phyloP scores from a whole-genome alignment of 2,329 filamentous ascomycete genomes.

The Fusarium sp. region DNA sequence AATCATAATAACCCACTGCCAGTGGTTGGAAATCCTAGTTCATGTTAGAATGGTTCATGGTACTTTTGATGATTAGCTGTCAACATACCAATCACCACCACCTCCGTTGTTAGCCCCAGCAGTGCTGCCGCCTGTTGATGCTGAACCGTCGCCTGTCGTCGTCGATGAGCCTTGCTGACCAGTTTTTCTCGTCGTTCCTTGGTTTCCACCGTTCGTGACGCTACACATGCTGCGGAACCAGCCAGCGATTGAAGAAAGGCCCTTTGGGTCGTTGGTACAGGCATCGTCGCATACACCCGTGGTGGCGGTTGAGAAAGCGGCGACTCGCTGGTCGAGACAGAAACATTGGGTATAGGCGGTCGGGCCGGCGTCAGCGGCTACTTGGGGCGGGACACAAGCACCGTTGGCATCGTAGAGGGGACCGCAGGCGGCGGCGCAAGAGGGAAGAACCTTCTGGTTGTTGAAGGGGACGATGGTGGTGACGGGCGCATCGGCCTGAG shows the following conservation, averaged over 20 bases:
- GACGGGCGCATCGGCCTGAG: slow-evolving; percentile 32
- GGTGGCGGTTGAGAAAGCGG: slow-evolving; percentile 67
- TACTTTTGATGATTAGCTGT: not conserved
- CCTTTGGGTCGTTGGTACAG: slow-evolving; percentile 59
- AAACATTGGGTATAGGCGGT: slow-evolving; percentile 77
- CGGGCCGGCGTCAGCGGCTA: slow-evolving; percentile 60
- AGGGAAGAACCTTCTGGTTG: slow-evolving; percentile 63
- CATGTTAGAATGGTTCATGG: slow-evolving; percentile 10
- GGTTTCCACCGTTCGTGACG: slow-evolving; percentile 51
- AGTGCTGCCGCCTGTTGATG: slow-evolving; percentile 21
- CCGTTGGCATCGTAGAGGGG: slow-evolving; percentile 77
- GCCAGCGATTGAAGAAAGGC: slow-evolving; percentile 69
- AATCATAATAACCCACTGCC: slow-evolving; percentile 86
- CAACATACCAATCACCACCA: slow-evolving; percentile 63
- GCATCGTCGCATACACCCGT: slow-evolving; percentile 72
- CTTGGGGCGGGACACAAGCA: slow-evolving; percentile 74
- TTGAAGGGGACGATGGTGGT: slow-evolving; percentile 70
- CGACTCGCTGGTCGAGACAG: slow-evolving; percentile 74
- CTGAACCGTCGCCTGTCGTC: slow-evolving; percentile 24
- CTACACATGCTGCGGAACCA: slow-evolving; percentile 80
- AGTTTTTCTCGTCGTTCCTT: slow-evolving; percentile 23
- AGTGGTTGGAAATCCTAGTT: slow-evolving; percentile 76
- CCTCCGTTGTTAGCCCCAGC: slow-evolving; percentile 47
- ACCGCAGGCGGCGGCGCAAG: slow-evolving; percentile 72
- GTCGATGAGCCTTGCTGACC: slow-evolving; percentile 32